These are phyloP conservation scores for Penicillium sp. DNA, from an alignment of 2,329 filamentous ascomycete species.

Conservation along the genomic window DNA sequence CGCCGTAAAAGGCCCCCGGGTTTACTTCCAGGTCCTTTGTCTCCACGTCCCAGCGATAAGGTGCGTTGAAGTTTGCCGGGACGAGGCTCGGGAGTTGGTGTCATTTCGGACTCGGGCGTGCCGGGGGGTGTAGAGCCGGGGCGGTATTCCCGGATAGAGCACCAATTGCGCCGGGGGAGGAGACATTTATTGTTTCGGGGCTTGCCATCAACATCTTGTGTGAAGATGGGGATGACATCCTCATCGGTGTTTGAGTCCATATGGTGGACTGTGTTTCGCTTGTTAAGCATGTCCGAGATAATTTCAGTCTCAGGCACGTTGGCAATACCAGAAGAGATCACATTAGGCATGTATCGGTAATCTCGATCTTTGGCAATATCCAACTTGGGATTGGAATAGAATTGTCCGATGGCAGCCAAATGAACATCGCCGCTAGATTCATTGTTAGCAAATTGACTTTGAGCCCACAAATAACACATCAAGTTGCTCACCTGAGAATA, in stretches of 20 bases:
- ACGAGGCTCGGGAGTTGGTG: constrained; percentile 37
- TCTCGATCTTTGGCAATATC: constrained; percentile 85
- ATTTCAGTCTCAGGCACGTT: constrained; percentile 88
- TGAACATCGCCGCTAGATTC: constrained; percentile 83
- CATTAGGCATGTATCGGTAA: constrained; percentile 94
- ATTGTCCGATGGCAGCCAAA: constrained; percentile 88
- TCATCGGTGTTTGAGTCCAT: constrained; percentile 80
- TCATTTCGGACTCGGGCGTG: constrained; percentile 61
- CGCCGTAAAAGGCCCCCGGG: constrained; percentile 52
- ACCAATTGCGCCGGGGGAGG: constrained; percentile 92
- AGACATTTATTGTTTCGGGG: constrained; percentile 88
- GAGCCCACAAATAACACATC: too few relatives aligned
- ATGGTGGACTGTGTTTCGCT: constrained; percentile 78
- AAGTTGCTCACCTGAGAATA: constrained; percentile 70
- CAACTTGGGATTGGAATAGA: constrained; percentile 89
- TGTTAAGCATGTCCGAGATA: constrained; percentile 90
- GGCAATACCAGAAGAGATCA: constrained; percentile 92
- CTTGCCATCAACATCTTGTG: constrained; percentile 85
- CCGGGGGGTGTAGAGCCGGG: constrained; percentile 77
- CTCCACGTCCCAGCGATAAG: constrained; percentile 65
- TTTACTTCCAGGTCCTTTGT: constrained; percentile 50
- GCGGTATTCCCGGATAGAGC: constrained; percentile 83
- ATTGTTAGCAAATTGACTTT: background rate
- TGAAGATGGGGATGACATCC: constrained; percentile 93
- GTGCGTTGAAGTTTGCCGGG: constrained; percentile 60